Evolutionary conservation across 306 rosid species (phyloP), one percentile per base, ranked within the genome.

Genomic region (Malus asiatica): DNA sequence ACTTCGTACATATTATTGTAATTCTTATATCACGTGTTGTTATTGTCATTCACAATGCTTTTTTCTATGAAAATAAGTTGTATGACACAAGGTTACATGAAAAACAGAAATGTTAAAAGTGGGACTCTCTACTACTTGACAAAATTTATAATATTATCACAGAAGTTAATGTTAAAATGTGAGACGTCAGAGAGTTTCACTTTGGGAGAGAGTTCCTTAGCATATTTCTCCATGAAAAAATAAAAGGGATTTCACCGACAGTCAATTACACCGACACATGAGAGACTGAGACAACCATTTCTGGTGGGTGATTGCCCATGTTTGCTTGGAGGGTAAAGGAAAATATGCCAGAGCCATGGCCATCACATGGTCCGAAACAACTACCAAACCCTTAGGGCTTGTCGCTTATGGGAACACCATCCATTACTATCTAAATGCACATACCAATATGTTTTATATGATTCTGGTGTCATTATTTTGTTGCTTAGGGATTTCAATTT

Each of bases 371-470:
- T 70, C 72, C 69, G 70, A 68, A 82, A 75, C 64, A 81, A 69
- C 78, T 40, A 68, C 86, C 80, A 80, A 79, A 84, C 72, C 78
- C 78, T 55, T 9, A 40, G 66, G 75, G 12, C 23, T 64, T 81
- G 75, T 70, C 76, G 60, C 3, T 74, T 55, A 74, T 81, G 72
- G 86, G 84, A 85, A 73, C 88, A 79, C 44, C 55, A 15, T 57
- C 59, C 27, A 66, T 42, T 32, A 9, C 71, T 1, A 66, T 18
- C 27, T 9, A 33, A 25, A 19, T 10, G n/a, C 29, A 19, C 29
- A 71, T 55, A 42, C 23, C 65, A n/a, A 55, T n/a, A 33, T 71
- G 51, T 71, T n/a, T 57, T 8, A n/a, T n/a, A 9, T 57, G 5
- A 4, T 51, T 32, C 46, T 71, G 45, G 19, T 71, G 8, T 33